Evolutionary conservation across 306 rosid species (phyloP), one percentile per base, ranked within the genome.

Genomic region (Arachis hypogaea): DNA sequence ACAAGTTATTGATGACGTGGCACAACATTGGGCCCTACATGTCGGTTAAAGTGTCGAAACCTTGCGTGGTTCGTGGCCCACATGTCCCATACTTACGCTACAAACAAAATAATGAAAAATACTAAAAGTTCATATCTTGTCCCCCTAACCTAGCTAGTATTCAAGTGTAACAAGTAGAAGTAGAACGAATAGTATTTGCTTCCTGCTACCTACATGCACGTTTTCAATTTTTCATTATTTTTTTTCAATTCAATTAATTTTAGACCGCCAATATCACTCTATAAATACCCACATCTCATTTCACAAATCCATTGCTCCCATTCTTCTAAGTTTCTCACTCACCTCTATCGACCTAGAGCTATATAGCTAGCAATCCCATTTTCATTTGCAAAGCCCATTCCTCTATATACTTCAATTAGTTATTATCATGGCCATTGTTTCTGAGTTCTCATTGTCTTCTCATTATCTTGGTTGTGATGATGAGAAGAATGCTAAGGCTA

Each of bases 401-500:
- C 47, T 46, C n/a, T 46, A 1, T 41, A 14, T 14, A 2, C 50
- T 30, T 41, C n/a, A n/a, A 51, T n/a, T 29, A 3, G 8, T 46
- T 42, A 2, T 22, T 7, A n/a, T 14, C 82, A 93, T 90, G 96
- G 81, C 89, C 63, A 45, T 74, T 69, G 83, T 64, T 78, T 52
- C 84, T 33, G 69, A 66, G 11, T 57, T 38, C n/a, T 50, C 74
- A 0, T 62, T 88, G 0, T 72, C 83, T 33, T 86, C 86, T 1
- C 72, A 49, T 11, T 14, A 49, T 22, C 1, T 22, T 22, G 28
- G 28, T 49, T 12, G 14, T 9, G 52, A 18, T 57, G 89, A 84
- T 75, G 89, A 86, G 64, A 87, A 82, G 76, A 83, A 77, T 10
- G 76, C 83, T 10, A 85, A 81, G 82, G 89, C 89, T 28, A 81